Evolutionary conservation across 2,329 filamentous ascomycete genomes (phyloP).

Genomic region (Samsoniella hepiali): DNA sequence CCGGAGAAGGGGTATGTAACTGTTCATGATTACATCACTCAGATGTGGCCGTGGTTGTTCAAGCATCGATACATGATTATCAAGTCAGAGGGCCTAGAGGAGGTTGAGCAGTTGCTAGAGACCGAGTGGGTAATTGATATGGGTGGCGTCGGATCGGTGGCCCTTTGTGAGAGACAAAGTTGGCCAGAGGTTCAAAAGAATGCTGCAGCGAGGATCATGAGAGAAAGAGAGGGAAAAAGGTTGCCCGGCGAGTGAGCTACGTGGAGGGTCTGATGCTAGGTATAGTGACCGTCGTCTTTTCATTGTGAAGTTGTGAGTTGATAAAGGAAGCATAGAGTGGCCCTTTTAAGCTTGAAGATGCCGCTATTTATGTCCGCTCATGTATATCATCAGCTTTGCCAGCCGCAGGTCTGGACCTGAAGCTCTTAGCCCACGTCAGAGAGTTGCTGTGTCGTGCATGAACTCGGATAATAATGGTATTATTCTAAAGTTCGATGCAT

Average conservation of each 20-base stretch:
- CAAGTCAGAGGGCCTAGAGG: not conserved
- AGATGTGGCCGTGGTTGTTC: conserved; percentile 11
- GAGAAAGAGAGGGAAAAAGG: conserved; percentile 4
- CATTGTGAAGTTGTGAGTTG: no score
- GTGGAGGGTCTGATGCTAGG: no score
- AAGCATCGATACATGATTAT: conserved; percentile 9
- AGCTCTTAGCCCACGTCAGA: no score
- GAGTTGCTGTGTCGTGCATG: no score
- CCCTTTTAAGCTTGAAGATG: no score
- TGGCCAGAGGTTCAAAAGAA: conserved; percentile 7
- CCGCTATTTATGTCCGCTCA: no score
- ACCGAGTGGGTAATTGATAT: conserved; percentile 8
- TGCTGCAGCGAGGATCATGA: conserved; percentile 2
- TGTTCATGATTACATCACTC: conserved; percentile 10
- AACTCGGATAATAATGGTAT: no score
- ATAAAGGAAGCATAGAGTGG: no score
- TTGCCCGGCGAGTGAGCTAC: not conserved
- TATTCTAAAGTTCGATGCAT: no score
- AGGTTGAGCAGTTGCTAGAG: not conserved
- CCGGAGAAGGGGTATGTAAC: conserved; percentile 10
- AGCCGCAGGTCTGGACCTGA: no score
- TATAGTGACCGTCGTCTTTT: no score
- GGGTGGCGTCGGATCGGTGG: not conserved
- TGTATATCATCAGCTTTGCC: no score
- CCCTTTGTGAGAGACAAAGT: not conserved